Evolutionary conservation across 345 rosid genomes (phyloP).

Genomic region (Brassica incana): DNA sequence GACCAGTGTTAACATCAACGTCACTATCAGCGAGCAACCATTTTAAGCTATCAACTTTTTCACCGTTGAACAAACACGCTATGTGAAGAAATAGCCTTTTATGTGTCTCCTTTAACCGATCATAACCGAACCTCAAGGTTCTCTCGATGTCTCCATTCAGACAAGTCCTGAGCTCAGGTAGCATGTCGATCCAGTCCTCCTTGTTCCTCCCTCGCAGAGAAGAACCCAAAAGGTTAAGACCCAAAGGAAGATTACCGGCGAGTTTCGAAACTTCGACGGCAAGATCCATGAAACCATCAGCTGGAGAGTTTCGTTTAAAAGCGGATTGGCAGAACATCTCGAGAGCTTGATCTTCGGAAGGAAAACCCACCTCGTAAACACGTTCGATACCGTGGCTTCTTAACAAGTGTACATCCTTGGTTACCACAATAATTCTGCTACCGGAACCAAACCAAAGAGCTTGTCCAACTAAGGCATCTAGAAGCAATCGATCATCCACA

Average conservation of each 20-base stretch:
- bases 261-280: constrained; percentile 4
- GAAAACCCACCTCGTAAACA: constrained; percentile 10
- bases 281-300: background rate
- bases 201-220: constrained; percentile 8
- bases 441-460: constrained; percentile 10
- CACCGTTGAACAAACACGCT: constrained; percentile 1
- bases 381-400: background rate
- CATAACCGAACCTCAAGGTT: background rate
- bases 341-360: constrained; percentile 5
- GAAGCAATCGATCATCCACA: constrained; percentile 8
- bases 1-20: background rate
- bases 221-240: constrained; percentile 12
- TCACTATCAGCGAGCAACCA: constrained; percentile 2
- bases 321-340: constrained; percentile 10
- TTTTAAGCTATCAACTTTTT: background rate
- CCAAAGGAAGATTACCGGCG: constrained; percentile 9
- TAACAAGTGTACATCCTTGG: constrained; percentile 3
- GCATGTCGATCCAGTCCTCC: constrained; percentile 1
- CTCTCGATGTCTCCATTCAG: constrained; percentile 7
- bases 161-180: constrained; percentile 3
- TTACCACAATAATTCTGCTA: constrained; percentile 1
- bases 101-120: constrained; percentile 5
- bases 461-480: constrained; percentile 2
- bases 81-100: background rate
- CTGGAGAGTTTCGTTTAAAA: background rate